phyloP scores from a whole-genome alignment of 139 green algal genomes.

The Gonium pectorale region DNA sequence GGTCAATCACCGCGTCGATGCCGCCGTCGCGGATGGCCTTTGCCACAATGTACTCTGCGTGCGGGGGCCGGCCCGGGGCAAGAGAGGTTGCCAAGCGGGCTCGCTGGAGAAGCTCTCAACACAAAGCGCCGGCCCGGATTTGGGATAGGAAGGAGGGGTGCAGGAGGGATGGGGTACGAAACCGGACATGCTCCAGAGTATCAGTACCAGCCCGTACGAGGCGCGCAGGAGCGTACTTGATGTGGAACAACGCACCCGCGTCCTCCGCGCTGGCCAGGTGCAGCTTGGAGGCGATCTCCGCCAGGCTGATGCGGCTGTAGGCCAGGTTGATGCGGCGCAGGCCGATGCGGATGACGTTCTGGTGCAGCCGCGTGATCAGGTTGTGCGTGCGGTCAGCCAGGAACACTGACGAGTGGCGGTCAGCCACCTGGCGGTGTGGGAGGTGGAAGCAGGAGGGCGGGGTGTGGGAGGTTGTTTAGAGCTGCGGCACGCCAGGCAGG shows the following conservation, averaged over 20 bases:
- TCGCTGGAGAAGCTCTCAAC: too few species aligned
- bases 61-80: too few species aligned
- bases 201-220: too few species aligned
- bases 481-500: too few species aligned
- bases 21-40: constrained; percentile 94
- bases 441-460: neutral
- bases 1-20: constrained; percentile 92
- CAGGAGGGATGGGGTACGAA: too few species aligned
- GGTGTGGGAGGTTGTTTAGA: neutral
- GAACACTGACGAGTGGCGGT: constrained; percentile 77
- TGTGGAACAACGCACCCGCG: constrained; percentile 56
- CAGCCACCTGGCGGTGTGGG: constrained; percentile 58
- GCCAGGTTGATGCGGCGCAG: constrained; percentile 93
- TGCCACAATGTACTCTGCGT: constrained; percentile 91
- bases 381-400: constrained; percentile 82
- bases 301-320: constrained; percentile 95
- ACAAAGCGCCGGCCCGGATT: too few species aligned
- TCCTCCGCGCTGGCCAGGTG: constrained; percentile 84
- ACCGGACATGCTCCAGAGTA: too few species aligned
- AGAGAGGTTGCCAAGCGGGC: too few species aligned
- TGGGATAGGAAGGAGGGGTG: too few species aligned
- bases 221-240: too few species aligned
- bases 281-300: constrained; percentile 89
- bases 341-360: constrained; percentile 97
- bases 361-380: constrained; percentile 92